Evolutionary conservation across 2,329 filamentous ascomycete genomes (phyloP).

Genomic region (Kalmusia sp.): DNA sequence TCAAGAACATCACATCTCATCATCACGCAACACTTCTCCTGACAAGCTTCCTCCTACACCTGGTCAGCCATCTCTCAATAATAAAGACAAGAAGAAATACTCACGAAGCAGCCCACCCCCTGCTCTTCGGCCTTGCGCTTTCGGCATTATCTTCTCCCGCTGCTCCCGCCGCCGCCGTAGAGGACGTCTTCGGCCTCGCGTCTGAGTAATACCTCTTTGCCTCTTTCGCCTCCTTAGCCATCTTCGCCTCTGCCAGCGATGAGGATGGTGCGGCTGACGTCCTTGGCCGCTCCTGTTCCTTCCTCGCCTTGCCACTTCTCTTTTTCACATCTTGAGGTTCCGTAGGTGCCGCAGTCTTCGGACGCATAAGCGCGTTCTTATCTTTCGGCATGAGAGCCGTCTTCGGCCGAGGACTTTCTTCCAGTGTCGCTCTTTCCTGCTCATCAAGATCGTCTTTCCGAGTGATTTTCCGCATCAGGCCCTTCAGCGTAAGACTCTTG

Average conservation of each 20-base stretch:
- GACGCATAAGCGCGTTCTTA: slow-evolving; percentile 16
- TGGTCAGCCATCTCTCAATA: slow-evolving; percentile 1
- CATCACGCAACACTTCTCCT: slow-evolving; percentile 14
- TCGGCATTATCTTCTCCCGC: not conserved
- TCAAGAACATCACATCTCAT: too few species aligned
- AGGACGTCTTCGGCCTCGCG: slow-evolving; percentile 5
- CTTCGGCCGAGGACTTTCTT: slow-evolving; percentile 10
- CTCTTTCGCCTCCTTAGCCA: not conserved
- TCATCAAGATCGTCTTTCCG: slow-evolving; percentile 25
- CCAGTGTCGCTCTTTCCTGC: not conserved
- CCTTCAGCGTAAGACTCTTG: slow-evolving; percentile 32
- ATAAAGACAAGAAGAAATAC: slow-evolving; percentile 3
- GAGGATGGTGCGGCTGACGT: slow-evolving; percentile 17
- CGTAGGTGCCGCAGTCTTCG: slow-evolving; percentile 17
- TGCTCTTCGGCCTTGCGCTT: slow-evolving; percentile 19
- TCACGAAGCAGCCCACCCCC: slow-evolving; percentile 34
- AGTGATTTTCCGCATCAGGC: slow-evolving; percentile 37
- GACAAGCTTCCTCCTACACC: slow-evolving; percentile 17
- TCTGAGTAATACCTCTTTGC: slow-evolving; percentile 1
- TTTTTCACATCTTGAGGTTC: not conserved
- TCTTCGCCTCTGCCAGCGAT: too few species aligned
- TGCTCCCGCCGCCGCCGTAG: not conserved
- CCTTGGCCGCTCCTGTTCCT: slow-evolving; percentile 5
- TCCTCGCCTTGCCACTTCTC: not conserved
- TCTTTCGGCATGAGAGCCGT: slow-evolving; percentile 21